phyloP scores from a whole-genome alignment of 352 stramenopile species.

The Pythium sp. region DNA sequence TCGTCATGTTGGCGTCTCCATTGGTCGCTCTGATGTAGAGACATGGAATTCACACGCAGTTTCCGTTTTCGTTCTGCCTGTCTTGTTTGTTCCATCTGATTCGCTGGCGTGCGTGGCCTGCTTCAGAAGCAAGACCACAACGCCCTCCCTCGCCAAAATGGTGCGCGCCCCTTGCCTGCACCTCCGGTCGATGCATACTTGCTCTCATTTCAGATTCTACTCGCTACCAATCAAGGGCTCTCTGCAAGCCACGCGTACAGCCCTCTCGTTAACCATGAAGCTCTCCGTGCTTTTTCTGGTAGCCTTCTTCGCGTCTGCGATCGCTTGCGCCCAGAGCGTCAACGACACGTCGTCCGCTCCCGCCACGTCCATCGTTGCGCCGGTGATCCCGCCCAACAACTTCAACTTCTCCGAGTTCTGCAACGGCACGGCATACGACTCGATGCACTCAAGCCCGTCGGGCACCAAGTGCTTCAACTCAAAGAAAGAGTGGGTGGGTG shows the following conservation, averaged over 20 bases:
- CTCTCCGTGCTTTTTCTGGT: background rate
- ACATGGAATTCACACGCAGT: too few relatives aligned
- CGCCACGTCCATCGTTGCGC: background rate
- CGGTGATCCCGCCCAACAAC: background rate
- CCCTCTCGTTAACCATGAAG: background rate
- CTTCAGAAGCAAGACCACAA: too few relatives aligned
- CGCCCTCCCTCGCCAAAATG: too few relatives aligned
- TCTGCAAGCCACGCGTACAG: too few relatives aligned
- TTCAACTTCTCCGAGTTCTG: slow-evolving; percentile 6
- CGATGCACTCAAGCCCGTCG: slow-evolving; percentile 2
- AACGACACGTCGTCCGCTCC: background rate
- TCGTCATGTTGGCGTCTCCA: too few relatives aligned
- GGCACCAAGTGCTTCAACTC: slow-evolving; percentile 6
- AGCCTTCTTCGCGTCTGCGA: background rate
- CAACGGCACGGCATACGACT: slow-evolving; percentile 5
- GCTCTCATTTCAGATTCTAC: background rate
- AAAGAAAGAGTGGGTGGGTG: background rate
- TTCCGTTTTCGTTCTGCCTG: too few relatives aligned
- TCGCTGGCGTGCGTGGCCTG: too few relatives aligned
- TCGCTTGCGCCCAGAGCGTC: background rate
- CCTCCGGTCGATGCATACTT: background rate
- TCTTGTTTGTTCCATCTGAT: too few relatives aligned
- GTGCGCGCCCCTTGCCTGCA: too few relatives aligned
- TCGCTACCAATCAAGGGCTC: background rate
- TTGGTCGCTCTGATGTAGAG: too few relatives aligned